Conservation (phyloP, 2,329 filamentous ascomycete species). For the Fusarium circinatum region DNA sequence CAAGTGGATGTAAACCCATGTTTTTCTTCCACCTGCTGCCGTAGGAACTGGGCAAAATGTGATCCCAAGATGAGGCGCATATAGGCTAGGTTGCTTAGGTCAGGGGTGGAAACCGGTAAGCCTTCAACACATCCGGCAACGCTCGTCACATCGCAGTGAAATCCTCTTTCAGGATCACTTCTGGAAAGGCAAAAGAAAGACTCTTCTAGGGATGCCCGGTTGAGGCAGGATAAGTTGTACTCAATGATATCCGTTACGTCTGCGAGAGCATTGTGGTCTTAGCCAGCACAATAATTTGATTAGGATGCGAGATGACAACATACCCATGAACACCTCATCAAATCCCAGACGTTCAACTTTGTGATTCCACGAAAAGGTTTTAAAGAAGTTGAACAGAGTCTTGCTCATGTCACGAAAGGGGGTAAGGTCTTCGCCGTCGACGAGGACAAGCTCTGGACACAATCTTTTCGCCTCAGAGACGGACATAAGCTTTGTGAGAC, state of each 20-base stretch:
- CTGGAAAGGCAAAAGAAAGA: constrained; percentile 85
- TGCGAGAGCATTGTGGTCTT: constrained; percentile 48
- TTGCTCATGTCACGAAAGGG: constrained; percentile 90
- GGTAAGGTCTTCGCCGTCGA: constrained; percentile 87
- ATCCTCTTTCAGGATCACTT: constrained; percentile 81
- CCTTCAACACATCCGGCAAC: constrained; percentile 70
- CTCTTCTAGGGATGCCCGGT: constrained; percentile 67
- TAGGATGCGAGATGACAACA: constrained; percentile 11
- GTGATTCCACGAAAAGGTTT: constrained; percentile 78
- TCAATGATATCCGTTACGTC: constrained; percentile 88
- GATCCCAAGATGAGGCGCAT: constrained; percentile 79
- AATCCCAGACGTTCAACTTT: constrained; percentile 87
- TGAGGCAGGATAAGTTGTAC: constrained; percentile 81
- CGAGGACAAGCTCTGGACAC: constrained; percentile 86
- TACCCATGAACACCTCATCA: constrained; percentile 78
- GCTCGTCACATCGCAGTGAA: constrained; percentile 76
- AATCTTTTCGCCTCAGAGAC: constrained; percentile 81
- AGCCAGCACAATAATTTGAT: constrained; percentile 8
- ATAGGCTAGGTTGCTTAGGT: constrained; percentile 53
- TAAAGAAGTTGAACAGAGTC: constrained; percentile 77
- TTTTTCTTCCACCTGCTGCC: constrained; percentile 76
- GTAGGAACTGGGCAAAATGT: constrained; percentile 80
- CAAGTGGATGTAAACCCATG: constrained; percentile 89
- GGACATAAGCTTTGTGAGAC: constrained; percentile 84
- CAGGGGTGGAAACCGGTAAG: constrained; percentile 26